Percentiles rank a stretch among this genome's conserved stretches.
Evolutionary conservation across 768 basidiomycete species (phyloP).

Genomic region (Leccinum sublutescens): DNA sequence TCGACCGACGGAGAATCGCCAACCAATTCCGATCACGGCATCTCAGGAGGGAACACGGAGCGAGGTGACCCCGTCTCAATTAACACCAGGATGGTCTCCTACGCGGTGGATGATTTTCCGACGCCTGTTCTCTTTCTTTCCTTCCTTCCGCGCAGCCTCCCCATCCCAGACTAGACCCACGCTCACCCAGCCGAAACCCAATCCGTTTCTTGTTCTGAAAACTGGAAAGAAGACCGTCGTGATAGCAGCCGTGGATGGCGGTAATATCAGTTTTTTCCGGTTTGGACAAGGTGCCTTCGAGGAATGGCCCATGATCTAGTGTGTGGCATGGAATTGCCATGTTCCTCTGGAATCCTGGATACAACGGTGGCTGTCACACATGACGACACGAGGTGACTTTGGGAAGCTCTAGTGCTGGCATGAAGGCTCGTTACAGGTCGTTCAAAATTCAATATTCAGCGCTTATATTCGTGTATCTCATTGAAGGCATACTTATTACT

Average conservation of each 20-base stretch:
- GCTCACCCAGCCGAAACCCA: slow-evolving; percentile 39
- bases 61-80: neutral
- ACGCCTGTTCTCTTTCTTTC: slow-evolving; percentile 8
- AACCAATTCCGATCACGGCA: slow-evolving; percentile 2
- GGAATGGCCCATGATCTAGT: slow-evolving; percentile 69
- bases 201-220: slow-evolving; percentile 81
- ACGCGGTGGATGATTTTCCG: slow-evolving; percentile 1
- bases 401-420: neutral
- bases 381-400: neutral
- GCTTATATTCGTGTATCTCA: no score
- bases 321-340: neutral
- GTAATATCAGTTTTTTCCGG: slow-evolving; percentile 84
- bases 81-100: neutral
- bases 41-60: slow-evolving; percentile 4
- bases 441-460: no score
- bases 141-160: neutral
- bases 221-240: slow-evolving; percentile 81
- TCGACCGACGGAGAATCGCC: neutral
- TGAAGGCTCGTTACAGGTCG: neutral
- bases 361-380: no score
- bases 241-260: slow-evolving; percentile 85
- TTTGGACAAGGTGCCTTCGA: slow-evolving; percentile 85
- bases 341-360: neutral
- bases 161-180: slow-evolving; percentile 27
- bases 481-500: no score